phyloP scores from a whole-genome alignment of 2,329 filamentous ascomycete genomes.

The Aureobasidium sp. region DNA sequence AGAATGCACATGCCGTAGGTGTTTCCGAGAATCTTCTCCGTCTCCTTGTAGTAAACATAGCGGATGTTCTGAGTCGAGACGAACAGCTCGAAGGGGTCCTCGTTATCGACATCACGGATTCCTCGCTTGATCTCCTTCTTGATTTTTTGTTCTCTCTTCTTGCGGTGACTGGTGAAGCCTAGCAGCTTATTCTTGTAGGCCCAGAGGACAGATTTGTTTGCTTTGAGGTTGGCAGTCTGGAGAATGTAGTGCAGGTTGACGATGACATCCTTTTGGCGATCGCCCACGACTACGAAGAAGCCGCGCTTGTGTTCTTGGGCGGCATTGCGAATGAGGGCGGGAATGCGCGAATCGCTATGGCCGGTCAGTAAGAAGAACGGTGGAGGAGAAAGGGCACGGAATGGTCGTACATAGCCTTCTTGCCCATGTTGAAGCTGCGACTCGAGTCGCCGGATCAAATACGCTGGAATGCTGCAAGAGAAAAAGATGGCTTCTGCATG shows the following conservation, averaged over 20 bases:
- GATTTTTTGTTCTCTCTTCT: slow-evolving; percentile 97
- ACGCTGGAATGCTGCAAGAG: not conserved
- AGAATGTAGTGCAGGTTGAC: slow-evolving; percentile 92
- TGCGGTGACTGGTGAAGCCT: slow-evolving; percentile 89
- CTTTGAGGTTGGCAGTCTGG: slow-evolving; percentile 78
- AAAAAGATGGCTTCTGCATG: too few species aligned
- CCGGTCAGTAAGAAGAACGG: slow-evolving; percentile 16
- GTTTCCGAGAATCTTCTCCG: slow-evolving; percentile 95
- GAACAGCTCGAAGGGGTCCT: slow-evolving; percentile 96
- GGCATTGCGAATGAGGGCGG: slow-evolving; percentile 83
- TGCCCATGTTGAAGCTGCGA: slow-evolving; percentile 38
- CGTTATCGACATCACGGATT: slow-evolving; percentile 80
- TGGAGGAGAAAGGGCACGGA: too few species aligned
- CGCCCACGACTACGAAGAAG: slow-evolving; percentile 95
- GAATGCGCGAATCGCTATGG: slow-evolving; percentile 77
- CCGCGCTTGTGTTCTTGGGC: slow-evolving; percentile 93
- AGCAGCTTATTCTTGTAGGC: slow-evolving; percentile 97
- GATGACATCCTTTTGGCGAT: slow-evolving; percentile 91
- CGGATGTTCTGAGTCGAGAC: slow-evolving; percentile 93
- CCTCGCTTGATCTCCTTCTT: slow-evolving; percentile 97
- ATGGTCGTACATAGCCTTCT: slow-evolving; percentile 40
- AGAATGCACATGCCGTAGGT: slow-evolving; percentile 98
- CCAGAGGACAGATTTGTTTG: slow-evolving; percentile 96
- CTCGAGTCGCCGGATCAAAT: slow-evolving; percentile 3
- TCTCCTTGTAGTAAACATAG: slow-evolving; percentile 99